phyloP scores from a whole-genome alignment of 495 filamentous ascomycete genomes.

The Filosporella fistucella region DNA sequence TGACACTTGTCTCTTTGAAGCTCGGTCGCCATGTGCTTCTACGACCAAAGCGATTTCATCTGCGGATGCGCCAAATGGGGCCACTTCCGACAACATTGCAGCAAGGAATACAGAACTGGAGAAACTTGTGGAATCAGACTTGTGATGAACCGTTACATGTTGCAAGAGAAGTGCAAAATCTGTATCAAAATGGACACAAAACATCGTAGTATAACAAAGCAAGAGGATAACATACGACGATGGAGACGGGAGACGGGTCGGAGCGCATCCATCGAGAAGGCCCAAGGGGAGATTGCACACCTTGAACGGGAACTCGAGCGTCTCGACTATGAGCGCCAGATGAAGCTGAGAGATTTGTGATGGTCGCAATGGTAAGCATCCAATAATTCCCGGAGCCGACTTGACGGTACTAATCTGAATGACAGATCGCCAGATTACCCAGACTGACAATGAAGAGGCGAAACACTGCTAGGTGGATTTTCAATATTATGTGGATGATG shows the following conservation, averaged over 20 bases:
- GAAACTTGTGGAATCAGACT: conserved; percentile 94
- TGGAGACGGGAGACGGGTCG: conserved; percentile 65
- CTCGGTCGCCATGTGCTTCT: conserved; percentile 82
- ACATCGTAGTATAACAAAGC: conserved; percentile 65
- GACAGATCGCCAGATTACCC: conserved; percentile 18
- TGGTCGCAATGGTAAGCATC: conserved; percentile 12
- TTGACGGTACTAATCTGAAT: too few species aligned
- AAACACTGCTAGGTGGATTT: too few species aligned
- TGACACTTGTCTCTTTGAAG: conserved; percentile 6
- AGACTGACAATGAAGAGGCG: too few species aligned
- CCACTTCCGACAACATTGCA: conserved; percentile 90
- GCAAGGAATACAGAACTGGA: conserved; percentile 92
- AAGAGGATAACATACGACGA: conserved; percentile 71
- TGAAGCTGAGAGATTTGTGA: conserved; percentile 2
- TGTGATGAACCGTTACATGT: conserved; percentile 16
- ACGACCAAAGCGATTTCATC: conserved; percentile 40
- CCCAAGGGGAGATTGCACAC: conserved; percentile 55
- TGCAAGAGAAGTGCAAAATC: conserved; percentile 20
- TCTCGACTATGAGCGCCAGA: conserved; percentile 40
- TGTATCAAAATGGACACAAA: conserved; percentile 94
- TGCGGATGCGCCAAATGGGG: conserved; percentile 98
- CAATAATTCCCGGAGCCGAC: too few species aligned
- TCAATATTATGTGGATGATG: too few species aligned
- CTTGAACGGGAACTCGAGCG: conserved; percentile 61
- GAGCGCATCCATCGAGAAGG: conserved; percentile 76